A percentile compares a stretch with the other conserved stretches of the same genome.
Evolutionary conservation across 192 early-diverging fungal species (phyloP).

Genomic region (Cladochytrium replicatum): DNA sequence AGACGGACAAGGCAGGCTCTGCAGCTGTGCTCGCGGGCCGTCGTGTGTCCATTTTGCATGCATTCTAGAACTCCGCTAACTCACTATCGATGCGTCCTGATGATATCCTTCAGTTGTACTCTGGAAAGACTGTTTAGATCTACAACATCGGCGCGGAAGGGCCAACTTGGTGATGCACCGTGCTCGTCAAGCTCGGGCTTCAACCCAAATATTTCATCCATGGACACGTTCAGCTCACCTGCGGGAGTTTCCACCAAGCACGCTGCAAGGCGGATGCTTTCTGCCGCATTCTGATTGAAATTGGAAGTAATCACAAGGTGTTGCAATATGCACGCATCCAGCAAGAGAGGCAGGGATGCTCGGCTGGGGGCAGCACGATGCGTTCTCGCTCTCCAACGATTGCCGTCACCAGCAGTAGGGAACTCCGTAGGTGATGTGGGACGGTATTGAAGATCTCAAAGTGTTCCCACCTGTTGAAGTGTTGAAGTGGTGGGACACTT

Average conservation of each 20-base stretch:
- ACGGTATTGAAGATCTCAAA: no score
- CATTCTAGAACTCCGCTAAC: slow-evolving; percentile 13
- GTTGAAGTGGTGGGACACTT: no score
- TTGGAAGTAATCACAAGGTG: background rate
- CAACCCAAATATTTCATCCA: slow-evolving; percentile 24
- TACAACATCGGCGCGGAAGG: slow-evolving; percentile 48
- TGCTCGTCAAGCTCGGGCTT: slow-evolving; percentile 11
- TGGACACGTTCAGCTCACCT: slow-evolving; percentile 31
- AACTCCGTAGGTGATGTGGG: no score
- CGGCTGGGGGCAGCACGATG: no score
- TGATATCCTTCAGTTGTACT: slow-evolving; percentile 27
- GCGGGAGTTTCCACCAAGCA: slow-evolving; percentile 37
- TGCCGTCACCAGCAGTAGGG: no score
- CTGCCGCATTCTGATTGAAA: background rate
- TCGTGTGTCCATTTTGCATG: slow-evolving; percentile 36
- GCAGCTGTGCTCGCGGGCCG: slow-evolving; percentile 34
- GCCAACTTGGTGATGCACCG: slow-evolving; percentile 22
- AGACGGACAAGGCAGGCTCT: slow-evolving; percentile 44
- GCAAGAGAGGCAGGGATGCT: no score
- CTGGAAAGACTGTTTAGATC: slow-evolving; percentile 44
- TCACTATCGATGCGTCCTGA: slow-evolving; percentile 19
- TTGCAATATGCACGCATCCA: no score
- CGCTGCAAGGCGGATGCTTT: slow-evolving; percentile 21
- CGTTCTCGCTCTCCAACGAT: no score
- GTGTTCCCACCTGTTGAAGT: no score